These are phyloP conservation scores for Rhynchosporium agropyri DNA, from an alignment of 2,329 filamentous ascomycete species.

Conservation along the genomic window DNA sequence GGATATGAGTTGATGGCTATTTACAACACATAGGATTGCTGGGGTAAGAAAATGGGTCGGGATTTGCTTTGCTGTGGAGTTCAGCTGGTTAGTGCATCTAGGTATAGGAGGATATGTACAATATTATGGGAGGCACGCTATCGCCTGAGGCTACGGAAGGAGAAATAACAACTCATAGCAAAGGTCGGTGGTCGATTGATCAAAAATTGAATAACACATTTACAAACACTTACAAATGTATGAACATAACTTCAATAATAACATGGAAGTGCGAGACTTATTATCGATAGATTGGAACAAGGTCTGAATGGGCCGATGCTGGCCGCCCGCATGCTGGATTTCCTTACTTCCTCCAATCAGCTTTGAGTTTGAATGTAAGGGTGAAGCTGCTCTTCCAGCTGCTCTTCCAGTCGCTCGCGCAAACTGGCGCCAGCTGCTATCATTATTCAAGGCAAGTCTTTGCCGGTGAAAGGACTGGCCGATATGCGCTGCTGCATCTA, in stretches of 20 bases:
- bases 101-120: conserved; percentile 19
- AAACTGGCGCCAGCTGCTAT: conserved; percentile 13
- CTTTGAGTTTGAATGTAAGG: neutral
- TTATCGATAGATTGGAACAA: neutral
- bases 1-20: conserved; percentile 46
- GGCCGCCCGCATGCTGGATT: conserved; percentile 17
- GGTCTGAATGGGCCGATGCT: conserved; percentile 25
- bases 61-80: conserved; percentile 21
- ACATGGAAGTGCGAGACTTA: neutral
- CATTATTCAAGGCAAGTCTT: conserved; percentile 14
- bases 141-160: neutral
- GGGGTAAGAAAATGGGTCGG: conserved; percentile 12
- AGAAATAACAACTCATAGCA: neutral
- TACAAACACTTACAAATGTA: neutral
- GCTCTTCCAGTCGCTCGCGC: conserved; percentile 3
- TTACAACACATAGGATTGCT: conserved; percentile 13
- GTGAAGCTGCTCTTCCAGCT: neutral
- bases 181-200: neutral
- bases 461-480: conserved; percentile 20
- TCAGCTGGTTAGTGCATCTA: conserved; percentile 20
- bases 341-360: neutral
- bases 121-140: conserved; percentile 19
- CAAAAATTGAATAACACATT: neutral
- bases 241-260: neutral
- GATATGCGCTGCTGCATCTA: conserved; percentile 5